Conservation (phyloP, 177 flowering plant species). For the Tripterygium wilfordii region DNA sequence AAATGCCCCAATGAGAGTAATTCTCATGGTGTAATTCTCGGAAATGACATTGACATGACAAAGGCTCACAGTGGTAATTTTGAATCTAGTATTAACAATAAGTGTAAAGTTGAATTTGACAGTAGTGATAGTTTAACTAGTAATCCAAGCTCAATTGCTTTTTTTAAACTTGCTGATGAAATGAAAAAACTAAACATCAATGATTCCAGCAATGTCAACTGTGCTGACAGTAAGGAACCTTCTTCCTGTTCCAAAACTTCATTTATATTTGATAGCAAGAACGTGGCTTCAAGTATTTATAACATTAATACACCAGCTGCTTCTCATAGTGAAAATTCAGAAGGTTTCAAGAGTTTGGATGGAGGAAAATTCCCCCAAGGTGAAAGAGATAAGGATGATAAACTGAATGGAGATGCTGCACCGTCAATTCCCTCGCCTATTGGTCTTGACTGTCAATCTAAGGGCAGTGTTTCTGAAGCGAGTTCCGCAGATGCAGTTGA, state of each 20-base stretch:
- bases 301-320: too few relatives aligned
- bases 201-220: slow-evolving; percentile 8
- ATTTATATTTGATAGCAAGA: slow-evolving; percentile 16
- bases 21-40: not conserved
- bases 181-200: slow-evolving; percentile 32
- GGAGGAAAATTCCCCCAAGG: slow-evolving; percentile 1
- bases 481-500: slow-evolving; percentile 4
- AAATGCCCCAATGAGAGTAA: slow-evolving; percentile 1
- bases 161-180: slow-evolving; percentile 22
- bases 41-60: not conserved
- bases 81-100: not conserved
- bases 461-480: slow-evolving; percentile 9
- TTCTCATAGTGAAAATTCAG: too few relatives aligned
- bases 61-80: not conserved
- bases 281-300: slow-evolving; percentile 3
- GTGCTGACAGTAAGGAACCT: slow-evolving; percentile 4
- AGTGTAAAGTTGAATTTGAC: slow-evolving; percentile 8
- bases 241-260: not conserved
- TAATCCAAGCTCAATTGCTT: slow-evolving; percentile 7
- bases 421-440: slow-evolving; percentile 5
- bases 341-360: slow-evolving; percentile 7
- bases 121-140: not conserved
- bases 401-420: slow-evolving; percentile 10
- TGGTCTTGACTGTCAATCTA: slow-evolving; percentile 3
- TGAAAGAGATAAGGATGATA: not conserved